Conservation (phyloP, 768 basidiomycete genomes). For the Podaxis sp. region DNA sequence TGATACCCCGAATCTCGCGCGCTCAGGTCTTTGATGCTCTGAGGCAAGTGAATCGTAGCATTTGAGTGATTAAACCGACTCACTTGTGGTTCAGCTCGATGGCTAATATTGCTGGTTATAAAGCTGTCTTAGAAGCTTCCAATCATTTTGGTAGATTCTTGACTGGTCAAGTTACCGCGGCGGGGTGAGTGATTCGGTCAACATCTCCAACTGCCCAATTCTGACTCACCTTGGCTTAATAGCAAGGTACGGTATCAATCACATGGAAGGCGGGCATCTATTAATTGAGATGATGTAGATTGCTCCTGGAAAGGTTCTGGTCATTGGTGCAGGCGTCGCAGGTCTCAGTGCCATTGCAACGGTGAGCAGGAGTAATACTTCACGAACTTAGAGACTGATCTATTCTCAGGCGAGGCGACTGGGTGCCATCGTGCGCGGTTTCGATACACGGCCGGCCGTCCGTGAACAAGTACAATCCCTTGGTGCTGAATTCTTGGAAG, state of each 20-base stretch:
- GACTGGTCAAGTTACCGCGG: conserved; percentile 89
- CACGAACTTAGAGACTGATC: neutral
- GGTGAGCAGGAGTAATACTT: conserved; percentile 31
- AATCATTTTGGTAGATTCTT: conserved; percentile 88
- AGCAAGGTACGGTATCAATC: conserved; percentile 31
- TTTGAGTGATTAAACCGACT: conserved; percentile 6
- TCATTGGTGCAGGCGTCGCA: conserved; percentile 89
- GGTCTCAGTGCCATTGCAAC: conserved; percentile 88
- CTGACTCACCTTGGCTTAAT: conserved; percentile 3
- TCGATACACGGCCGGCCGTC: conserved; percentile 83
- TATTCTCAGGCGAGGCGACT: conserved; percentile 65
- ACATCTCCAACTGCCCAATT: neutral
- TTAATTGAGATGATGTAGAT: conserved; percentile 45
- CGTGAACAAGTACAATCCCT: conserved; percentile 89
- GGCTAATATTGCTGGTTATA: conserved; percentile 95
- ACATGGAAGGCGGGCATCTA: neutral
- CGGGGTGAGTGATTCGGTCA: conserved; percentile 55
- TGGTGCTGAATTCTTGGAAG: conserved; percentile 89
- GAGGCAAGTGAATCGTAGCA: conserved; percentile 46
- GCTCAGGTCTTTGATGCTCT: conserved; percentile 90
- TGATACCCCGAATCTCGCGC: conserved; percentile 88
- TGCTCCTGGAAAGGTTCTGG: conserved; percentile 81
- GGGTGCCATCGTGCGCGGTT: conserved; percentile 86
- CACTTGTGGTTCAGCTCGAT: conserved; percentile 61
- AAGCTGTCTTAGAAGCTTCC: conserved; percentile 87